Evolutionary conservation across 228 moss, liverwort and hornwort species (phyloP).

Genomic region (Sphagnum magellanicum): DNA sequence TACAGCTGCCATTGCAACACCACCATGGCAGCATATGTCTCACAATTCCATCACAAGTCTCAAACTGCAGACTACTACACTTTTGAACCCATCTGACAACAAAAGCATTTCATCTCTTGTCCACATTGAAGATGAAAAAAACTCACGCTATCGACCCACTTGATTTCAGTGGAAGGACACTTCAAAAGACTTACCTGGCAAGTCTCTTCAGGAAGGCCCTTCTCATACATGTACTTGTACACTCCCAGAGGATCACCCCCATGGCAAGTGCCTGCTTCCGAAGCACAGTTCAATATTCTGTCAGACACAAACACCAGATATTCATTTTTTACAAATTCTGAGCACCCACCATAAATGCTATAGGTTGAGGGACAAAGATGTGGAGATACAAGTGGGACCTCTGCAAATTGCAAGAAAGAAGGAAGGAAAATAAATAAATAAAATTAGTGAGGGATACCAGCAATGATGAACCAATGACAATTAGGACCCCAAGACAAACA

Average conservation of each 20-base stretch:
- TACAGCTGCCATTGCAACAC: slow-evolving; percentile 50
- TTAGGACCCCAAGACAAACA: too few species aligned
- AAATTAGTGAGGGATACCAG: neutral
- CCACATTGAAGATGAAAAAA: too few species aligned
- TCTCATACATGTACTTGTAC: slow-evolving; percentile 55
- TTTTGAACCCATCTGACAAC: too few species aligned
- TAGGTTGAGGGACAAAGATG: too few species aligned
- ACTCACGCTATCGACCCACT: too few species aligned
- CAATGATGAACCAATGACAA: too few species aligned
- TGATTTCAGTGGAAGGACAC: too few species aligned
- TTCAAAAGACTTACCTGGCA: slow-evolving; percentile 50
- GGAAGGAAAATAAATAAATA: neutral
- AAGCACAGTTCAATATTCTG: slow-evolving; percentile 74
- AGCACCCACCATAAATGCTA: neutral
- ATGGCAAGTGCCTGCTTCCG: slow-evolving; percentile 59
- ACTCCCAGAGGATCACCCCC: slow-evolving; percentile 77
- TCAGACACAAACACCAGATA: neutral
- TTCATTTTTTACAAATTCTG: neutral
- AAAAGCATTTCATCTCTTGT: too few species aligned
- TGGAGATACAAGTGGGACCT: neutral
- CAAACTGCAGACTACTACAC: too few species aligned
- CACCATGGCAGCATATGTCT: too few species aligned
- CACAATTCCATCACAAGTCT: too few species aligned
- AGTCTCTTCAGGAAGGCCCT: slow-evolving; percentile 80
- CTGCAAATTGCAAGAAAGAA: neutral